Percentiles rank a stretch among this genome's conserved stretches.
These are phyloP conservation scores for Phytophthora pinifolia DNA, from an alignment of 352 stramenopile species.

Conservation along the genomic window DNA sequence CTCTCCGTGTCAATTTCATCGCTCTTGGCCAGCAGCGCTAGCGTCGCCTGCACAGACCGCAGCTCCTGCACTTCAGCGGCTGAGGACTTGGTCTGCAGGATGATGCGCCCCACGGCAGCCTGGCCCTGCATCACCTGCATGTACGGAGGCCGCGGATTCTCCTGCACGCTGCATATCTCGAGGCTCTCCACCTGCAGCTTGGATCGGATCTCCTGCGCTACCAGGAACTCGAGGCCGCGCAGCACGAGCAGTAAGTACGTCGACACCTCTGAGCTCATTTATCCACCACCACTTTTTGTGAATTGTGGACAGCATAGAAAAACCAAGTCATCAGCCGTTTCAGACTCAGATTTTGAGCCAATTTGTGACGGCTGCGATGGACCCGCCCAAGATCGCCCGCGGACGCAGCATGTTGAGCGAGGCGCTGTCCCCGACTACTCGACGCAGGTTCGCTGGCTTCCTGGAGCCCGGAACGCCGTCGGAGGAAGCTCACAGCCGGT, in stretches of 20 bases:
- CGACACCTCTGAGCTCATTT: constrained; percentile 17
- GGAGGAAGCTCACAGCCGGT: constrained; percentile 7
- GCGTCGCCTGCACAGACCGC: constrained; percentile 54
- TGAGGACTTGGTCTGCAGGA: constrained; percentile 60
- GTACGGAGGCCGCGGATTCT: constrained; percentile 47
- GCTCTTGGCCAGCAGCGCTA: constrained; percentile 59
- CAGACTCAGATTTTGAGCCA: constrained; percentile 7
- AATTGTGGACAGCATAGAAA: constrained; percentile 13
- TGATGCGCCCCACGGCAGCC: constrained; percentile 63
- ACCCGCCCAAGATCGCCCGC: constrained; percentile 26
- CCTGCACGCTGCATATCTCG: constrained; percentile 65
- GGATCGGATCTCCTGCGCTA: constrained; percentile 61
- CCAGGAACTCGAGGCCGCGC: constrained; percentile 72
- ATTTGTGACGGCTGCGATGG: constrained; percentile 17
- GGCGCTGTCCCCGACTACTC: constrained; percentile 54
- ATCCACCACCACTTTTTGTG: constrained; percentile 13
- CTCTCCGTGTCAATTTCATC: constrained; percentile 59
- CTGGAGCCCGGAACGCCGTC: constrained; percentile 23
- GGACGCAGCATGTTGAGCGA: constrained; percentile 55
- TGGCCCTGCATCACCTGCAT: constrained; percentile 77
- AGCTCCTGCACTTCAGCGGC: constrained; percentile 50
- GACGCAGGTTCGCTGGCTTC: constrained; percentile 51
- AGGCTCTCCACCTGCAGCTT: constrained; percentile 70
- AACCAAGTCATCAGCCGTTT: constrained; percentile 23
- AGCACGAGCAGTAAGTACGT: constrained; percentile 79